Evolutionary conservation across 495 filamentous ascomycete species (phyloP).

Genomic region (Margaritispora aquatica): DNA sequence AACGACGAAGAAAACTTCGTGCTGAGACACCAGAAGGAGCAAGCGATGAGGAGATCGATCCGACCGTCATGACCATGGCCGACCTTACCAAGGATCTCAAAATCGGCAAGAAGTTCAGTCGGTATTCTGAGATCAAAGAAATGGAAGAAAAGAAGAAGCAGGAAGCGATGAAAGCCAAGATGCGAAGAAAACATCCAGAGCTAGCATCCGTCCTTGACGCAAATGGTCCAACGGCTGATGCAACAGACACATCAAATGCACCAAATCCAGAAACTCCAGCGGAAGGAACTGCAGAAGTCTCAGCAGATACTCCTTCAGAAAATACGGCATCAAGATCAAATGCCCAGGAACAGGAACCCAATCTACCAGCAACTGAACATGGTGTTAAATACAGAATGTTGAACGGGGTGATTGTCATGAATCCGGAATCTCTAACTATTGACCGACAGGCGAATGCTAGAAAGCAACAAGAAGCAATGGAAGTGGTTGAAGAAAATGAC

Average conservation of each 20-base stretch:
- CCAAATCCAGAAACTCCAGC: slow-evolving; percentile 10
- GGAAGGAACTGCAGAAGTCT: too few species aligned
- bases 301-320: slow-evolving; percentile 3
- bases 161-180: slow-evolving; percentile 27
- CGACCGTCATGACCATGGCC: slow-evolving; percentile 68
- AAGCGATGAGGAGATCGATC: slow-evolving; percentile 63
- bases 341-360: slow-evolving; percentile 13
- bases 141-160: slow-evolving; percentile 36
- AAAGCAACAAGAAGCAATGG: slow-evolving; percentile 46
- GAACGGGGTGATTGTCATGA: slow-evolving; percentile 78
- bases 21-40: slow-evolving; percentile 71
- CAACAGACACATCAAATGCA: too few species aligned
- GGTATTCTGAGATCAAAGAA: slow-evolving; percentile 48
- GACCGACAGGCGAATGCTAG: slow-evolving; percentile 68
- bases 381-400: slow-evolving; percentile 50
- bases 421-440: slow-evolving; percentile 69
- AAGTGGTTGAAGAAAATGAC: slow-evolving; percentile 75
- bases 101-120: slow-evolving; percentile 75
- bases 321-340: not conserved
- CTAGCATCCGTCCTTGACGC: slow-evolving; percentile 18
- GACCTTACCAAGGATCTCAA: slow-evolving; percentile 72
- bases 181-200: slow-evolving; percentile 25
- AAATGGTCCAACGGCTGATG: slow-evolving; percentile 5
- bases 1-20: slow-evolving; percentile 27
- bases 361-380: slow-evolving; percentile 8